Base-by-base conservation (phyloP, 257 asterid species). In the Solanum piurae region DNA sequence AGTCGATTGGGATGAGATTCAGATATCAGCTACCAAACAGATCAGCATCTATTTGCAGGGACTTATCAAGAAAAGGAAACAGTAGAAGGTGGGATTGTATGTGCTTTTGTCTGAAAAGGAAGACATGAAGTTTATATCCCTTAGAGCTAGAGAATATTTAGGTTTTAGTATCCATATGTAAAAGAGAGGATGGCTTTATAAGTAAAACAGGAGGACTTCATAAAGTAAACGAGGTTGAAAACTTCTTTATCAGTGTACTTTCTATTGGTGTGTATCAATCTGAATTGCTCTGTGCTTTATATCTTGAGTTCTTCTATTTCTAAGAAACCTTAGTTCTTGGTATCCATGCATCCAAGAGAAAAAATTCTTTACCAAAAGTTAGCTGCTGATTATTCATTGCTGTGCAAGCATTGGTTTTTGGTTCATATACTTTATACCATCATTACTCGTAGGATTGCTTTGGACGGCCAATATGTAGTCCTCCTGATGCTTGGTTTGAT, bases 401-500 rank as follows among this genome's bases (percentile, higher is more conserved):
- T 66, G 25, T 20, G 29, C 31, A n/a, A 49, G 74, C 76, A 36
- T 42, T 55, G 46, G 7, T 33, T 84, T 40, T 40, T 44, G 82
- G 75, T 87, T 76, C 75, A 72, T 73, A n/a, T 64, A 55, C 37
- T 85, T 87, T 37, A 86, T 44, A 34, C 31, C 49, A 6, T 27
- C 71, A 34, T 83, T 75, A 86, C 87, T 89, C 86, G 83, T 92
- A 97, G 99, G 99, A 96, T 93, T 97, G 99, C 94, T 97, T 97
- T 91, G 97, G 95, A 64, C 93, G 99, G 88, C 99, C 99, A 69
- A 97, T 97, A 90, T 88, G 98, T n/a, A 95, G 99, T 89, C 92
- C 99, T 89, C 99, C 99, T 23, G 99, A 97, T 97, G 95, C 99
- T 92, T 97, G 99, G 99, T 92, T 97, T 86, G 99, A 97, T 92